These are phyloP conservation scores for Colletotrichum karsti DNA, from an alignment of 2,329 filamentous ascomycete genomes.

Conservation along the genomic window DNA sequence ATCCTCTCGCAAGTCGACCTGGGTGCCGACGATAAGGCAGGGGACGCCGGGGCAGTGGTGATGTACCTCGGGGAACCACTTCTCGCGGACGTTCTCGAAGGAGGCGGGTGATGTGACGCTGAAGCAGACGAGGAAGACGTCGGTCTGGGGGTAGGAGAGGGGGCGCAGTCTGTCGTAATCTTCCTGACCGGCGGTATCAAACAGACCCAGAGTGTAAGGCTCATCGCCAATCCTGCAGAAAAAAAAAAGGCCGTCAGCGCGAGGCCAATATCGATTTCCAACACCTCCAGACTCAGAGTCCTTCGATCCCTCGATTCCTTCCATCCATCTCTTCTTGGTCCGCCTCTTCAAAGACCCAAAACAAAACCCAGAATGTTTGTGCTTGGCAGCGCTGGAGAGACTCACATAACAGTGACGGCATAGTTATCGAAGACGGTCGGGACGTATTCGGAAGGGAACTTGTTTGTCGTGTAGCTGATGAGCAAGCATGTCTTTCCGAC, in stretches of 20 bases:
- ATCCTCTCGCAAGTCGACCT: conserved; percentile 95
- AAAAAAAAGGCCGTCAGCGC: conserved; percentile 12
- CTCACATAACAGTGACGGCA: conserved; percentile 99
- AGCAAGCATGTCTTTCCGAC: conserved; percentile 99
- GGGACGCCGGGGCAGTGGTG: conserved; percentile 98
- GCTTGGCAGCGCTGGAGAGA: conserved; percentile 38
- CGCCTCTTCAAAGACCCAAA: not conserved
- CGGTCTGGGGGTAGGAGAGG: conserved; percentile 96
- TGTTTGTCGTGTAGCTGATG: conserved; percentile 99
- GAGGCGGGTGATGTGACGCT: conserved; percentile 97
- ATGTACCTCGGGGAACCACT: conserved; percentile 98
- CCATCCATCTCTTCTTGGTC: not conserved
- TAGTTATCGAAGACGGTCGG: conserved; percentile 99
- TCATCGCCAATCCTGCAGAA: conserved; percentile 92
- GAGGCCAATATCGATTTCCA: not conserved
- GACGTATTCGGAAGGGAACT: conserved; percentile 99
- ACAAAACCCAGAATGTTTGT: not conserved
- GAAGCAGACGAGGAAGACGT: conserved; percentile 99
- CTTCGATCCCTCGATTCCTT: not conserved
- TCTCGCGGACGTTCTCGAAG: conserved; percentile 99
- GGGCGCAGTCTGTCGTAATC: conserved; percentile 98
- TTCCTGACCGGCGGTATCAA: conserved; percentile 99
- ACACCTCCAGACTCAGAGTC: not conserved
- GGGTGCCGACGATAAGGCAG: conserved; percentile 96
- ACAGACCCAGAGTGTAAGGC: conserved; percentile 95